Base-by-base conservation (phyloP, 176 grass and related monocot genomes). In the Juncus inflexus region DNA sequence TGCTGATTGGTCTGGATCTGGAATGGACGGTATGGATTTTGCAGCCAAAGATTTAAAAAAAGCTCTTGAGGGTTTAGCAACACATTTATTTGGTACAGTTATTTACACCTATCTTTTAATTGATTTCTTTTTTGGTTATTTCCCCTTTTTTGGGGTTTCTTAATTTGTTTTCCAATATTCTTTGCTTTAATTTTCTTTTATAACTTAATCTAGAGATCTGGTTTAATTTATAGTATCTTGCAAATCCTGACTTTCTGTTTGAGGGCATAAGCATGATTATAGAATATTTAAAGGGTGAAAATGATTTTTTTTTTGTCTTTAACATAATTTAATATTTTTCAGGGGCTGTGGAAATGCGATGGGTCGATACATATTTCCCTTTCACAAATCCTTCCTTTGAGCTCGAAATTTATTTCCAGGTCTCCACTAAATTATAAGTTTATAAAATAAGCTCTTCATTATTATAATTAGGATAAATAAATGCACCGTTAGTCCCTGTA, bases 361-460 rank as follows among this genome's bases (percentile, higher is more conserved):
- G 94, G 94, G 94, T 97, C 71, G 88, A 97, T 78, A 97, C 94
- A 49, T 92, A 91, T 75, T 97, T 97, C 73, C 94, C 94, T 3
- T 97, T 97, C 65, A 97, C 94, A 57, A 89, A 92, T 62, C 94
- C 94, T 41, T 97, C 94, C 60, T 97, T 91, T 10, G 94, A 97
- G 52, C 83, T 97, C 15, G 94, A 97, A 80, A 97, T 97, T 77
- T 97, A 83, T 84, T 97, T 97, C 61, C 85, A 97, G 94, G 92
- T 91, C 52, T 82, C 50, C 55, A 52, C 10, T 67, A 49, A 58
- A 40, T 78, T 14, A 66, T 63, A 28, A 28, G 19, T 28, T 28
- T 28, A 28, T 28, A 28, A 28, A 28, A 1, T 1, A 28, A 28
- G 19, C 19, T 28, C 19, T 28, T 28, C 19, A 28, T 28, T 28